Evolutionary conservation across 352 stramenopile species (phyloP).

Genomic region (Pythium periplocum): DNA sequence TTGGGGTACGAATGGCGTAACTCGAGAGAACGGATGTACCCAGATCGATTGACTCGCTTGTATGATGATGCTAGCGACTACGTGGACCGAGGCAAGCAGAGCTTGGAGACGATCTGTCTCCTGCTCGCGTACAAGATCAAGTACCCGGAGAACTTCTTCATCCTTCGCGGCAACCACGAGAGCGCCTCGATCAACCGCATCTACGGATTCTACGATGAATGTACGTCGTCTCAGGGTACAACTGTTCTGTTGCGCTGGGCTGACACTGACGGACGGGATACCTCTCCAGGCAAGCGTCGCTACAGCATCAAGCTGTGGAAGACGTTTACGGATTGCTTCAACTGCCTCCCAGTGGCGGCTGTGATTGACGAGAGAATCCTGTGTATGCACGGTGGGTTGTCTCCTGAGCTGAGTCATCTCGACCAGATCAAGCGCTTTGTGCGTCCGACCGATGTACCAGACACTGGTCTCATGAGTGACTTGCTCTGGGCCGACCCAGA

Average conservation of each 20-base stretch:
- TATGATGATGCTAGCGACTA: slow-evolving; percentile 40
- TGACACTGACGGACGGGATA: too few relatives aligned
- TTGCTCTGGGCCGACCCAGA: slow-evolving; percentile 98
- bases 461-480: slow-evolving; percentile 94
- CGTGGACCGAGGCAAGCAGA: slow-evolving; percentile 87
- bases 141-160: slow-evolving; percentile 83
- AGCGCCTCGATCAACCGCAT: slow-evolving; percentile 77
- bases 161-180: slow-evolving; percentile 81
- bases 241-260: too few relatives aligned
- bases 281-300: slow-evolving; percentile 67
- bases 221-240: slow-evolving; percentile 9
- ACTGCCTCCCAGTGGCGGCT: slow-evolving; percentile 92
- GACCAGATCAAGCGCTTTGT: slow-evolving; percentile 93
- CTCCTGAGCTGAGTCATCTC: slow-evolving; percentile 93
- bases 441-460: slow-evolving; percentile 85
- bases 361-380: slow-evolving; percentile 99
- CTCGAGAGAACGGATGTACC: neutral
- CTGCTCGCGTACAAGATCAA: slow-evolving; percentile 87
- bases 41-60: too few relatives aligned
- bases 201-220: slow-evolving; percentile 83
- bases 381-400: slow-evolving; percentile 98
- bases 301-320: slow-evolving; percentile 99
- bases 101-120: slow-evolving; percentile 77
- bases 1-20: slow-evolving; percentile 21
- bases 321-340: slow-evolving; percentile 91